Base-by-base conservation (phyloP, 257 asterid genomes). In the Jaltomata sinuosa region DNA sequence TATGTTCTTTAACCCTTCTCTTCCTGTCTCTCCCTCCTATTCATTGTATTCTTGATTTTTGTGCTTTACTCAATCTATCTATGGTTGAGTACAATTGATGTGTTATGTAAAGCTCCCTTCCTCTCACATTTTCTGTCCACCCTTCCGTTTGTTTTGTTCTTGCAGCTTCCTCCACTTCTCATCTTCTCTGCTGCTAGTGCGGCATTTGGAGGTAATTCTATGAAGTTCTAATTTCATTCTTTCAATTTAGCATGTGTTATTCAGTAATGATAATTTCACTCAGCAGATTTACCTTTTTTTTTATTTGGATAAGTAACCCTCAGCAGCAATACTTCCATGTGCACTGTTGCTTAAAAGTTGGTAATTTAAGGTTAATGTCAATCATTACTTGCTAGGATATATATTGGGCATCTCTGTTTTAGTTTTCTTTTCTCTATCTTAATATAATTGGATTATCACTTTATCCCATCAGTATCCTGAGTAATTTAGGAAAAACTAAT, bases 161-260 rank as follows among this genome's bases (percentile, higher is more conserved):
- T 61, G 76, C 91, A 93, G 95, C 81, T 94, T 86, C 95, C 98
- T 53, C 92, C 96, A 71, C 91, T 94, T 47, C 87, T 94, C 32
- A 85, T 91, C 87, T 94, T 89, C 87, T 89, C 99, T 65, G 95
- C 96, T 22, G 94, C 97, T 84, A 91, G 97, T 87, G 94, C 98
- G 69, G 93, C 93, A 76, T 93, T 94, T 93, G 98, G 98, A 90
- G 98, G 99, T 94, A 90, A 79, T 89, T 74, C 71, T 84, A 21
- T 29, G 55, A 71, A 40, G 34, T 71, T 71, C 16, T n/a, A 27
- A 45, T 53, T 62, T 8, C n/a, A n/a, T 62, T 62, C 29, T 40
- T 59, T 69, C 19, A 36, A 36, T 69, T 69, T 69, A 9, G 79
- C 50, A 10, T 21, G 18, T 69, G 31, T 69, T 38, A 21, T 9